phyloP scores from a whole-genome alignment of 2,329 filamentous ascomycete genomes.

The Microcyclosporella mali region DNA sequence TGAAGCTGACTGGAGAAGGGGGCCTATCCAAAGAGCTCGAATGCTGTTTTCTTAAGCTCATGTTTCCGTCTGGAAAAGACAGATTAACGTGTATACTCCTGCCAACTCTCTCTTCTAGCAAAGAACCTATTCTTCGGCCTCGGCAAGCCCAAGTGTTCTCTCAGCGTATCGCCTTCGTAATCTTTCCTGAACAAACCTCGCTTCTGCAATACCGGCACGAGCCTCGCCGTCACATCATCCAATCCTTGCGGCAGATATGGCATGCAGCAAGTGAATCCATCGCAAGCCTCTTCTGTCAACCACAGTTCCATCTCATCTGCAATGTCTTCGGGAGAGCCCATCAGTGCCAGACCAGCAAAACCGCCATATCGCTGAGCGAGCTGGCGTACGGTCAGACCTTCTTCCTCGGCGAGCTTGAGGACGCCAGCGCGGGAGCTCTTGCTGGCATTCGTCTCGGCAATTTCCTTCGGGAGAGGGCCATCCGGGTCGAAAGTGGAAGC shows the following conservation, averaged over 20 bases:
- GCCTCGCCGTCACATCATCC: slow-evolving; percentile 19
- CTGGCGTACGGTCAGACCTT: slow-evolving; percentile 21
- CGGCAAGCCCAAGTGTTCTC: slow-evolving; percentile 23
- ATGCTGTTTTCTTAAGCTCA: no score
- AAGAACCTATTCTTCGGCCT: slow-evolving; percentile 23
- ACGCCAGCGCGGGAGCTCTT: slow-evolving; percentile 18
- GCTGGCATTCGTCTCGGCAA: slow-evolving; percentile 22
- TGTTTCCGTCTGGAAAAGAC: no score
- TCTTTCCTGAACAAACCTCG: slow-evolving; percentile 21
- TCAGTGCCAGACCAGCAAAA: slow-evolving; percentile 20
- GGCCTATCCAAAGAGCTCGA: no score
- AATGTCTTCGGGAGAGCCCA: slow-evolving; percentile 18
- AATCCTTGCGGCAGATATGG: slow-evolving; percentile 22
- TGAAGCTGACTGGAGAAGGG: no score
- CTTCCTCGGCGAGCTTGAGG: slow-evolving; percentile 17
- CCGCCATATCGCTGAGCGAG: slow-evolving; percentile 22
- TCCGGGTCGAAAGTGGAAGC: slow-evolving; percentile 20
- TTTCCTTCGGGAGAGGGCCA: slow-evolving; percentile 17
- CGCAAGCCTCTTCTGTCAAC: slow-evolving; percentile 19
- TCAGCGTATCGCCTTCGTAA: slow-evolving; percentile 19
- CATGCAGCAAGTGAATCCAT: slow-evolving; percentile 23
- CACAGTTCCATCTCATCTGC: slow-evolving; percentile 22
- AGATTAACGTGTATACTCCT: no score
- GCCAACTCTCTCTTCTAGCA: neutral
- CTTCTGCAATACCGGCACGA: slow-evolving; percentile 22